These are phyloP conservation scores for Lanmaoa rubissima DNA, from an alignment of 768 basidiomycete species.

Conservation along the genomic window DNA sequence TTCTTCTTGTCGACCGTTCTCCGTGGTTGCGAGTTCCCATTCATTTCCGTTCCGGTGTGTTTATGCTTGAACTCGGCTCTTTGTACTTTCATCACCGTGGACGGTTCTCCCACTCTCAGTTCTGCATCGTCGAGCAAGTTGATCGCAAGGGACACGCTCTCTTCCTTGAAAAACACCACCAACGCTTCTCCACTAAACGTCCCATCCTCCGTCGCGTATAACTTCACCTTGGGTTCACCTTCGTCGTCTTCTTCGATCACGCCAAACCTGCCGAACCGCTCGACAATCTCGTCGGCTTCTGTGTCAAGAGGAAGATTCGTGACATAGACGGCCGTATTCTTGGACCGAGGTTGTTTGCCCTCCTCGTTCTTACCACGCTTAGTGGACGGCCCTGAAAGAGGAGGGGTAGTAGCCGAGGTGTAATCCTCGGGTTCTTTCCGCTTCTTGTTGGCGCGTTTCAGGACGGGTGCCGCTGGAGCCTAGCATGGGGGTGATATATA, in stretches of 20 bases:
- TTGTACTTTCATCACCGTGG: slow-evolving; percentile 68
- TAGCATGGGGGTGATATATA: slow-evolving; percentile 33
- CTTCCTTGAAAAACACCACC: slow-evolving; percentile 97
- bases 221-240: slow-evolving; percentile 92
- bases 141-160: slow-evolving; percentile 83
- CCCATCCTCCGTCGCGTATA: slow-evolving; percentile 89
- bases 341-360: slow-evolving; percentile 58
- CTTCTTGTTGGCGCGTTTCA: slow-evolving; percentile 78
- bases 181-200: slow-evolving; percentile 91
- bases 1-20: slow-evolving; percentile 78
- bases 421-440: slow-evolving; percentile 73
- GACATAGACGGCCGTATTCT: slow-evolving; percentile 92
- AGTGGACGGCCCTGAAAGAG: slow-evolving; percentile 49
- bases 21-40: slow-evolving; percentile 47
- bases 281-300: slow-evolving; percentile 69
- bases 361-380: slow-evolving; percentile 69
- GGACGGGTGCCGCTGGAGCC: slow-evolving; percentile 85
- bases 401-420: slow-evolving; percentile 51
- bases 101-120: slow-evolving; percentile 75
- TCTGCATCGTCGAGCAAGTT: slow-evolving; percentile 91
- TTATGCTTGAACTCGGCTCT: slow-evolving; percentile 82
- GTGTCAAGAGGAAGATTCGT: slow-evolving; percentile 78
- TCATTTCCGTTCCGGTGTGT: slow-evolving; percentile 38
- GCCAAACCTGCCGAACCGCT: slow-evolving; percentile 89
- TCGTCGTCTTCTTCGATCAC: slow-evolving; percentile 89